These are phyloP conservation scores for Leccinellum albellum DNA, from an alignment of 768 basidiomycete genomes.

Conservation along the genomic window DNA sequence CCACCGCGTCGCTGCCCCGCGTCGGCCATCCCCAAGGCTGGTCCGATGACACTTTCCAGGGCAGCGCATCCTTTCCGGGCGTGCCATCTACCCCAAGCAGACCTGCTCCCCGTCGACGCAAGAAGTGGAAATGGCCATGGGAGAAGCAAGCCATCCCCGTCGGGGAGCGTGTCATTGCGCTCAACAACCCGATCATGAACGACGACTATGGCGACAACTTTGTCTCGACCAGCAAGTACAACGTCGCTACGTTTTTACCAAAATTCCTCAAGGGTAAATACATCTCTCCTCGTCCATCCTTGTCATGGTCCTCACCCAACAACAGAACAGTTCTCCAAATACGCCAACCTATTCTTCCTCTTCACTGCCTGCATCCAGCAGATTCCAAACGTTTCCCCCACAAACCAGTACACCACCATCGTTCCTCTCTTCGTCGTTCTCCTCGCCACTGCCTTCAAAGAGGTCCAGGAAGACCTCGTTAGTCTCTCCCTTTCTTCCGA, in stretches of 20 bases:
- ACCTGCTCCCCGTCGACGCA: conserved; percentile 20
- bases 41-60: conserved; percentile 61
- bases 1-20: conserved; percentile 39
- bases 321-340: conserved; percentile 96
- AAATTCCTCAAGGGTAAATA: conserved; percentile 87
- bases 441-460: conserved; percentile 92
- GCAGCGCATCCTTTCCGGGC: conserved; percentile 40
- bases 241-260: conserved; percentile 77
- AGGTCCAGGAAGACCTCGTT: conserved; percentile 87
- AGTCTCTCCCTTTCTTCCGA: not conserved
- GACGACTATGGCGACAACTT: conserved; percentile 73
- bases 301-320: conserved; percentile 6
- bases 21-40: conserved; percentile 60
- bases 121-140: conserved; percentile 82
- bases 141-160: conserved; percentile 57
- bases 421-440: conserved; percentile 84
- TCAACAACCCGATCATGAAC: conserved; percentile 73
- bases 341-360: conserved; percentile 97
- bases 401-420: conserved; percentile 93
- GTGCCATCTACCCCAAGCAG: conserved; percentile 14
- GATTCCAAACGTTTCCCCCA: conserved; percentile 96
- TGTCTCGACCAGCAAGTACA: conserved; percentile 95
- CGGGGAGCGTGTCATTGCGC: conserved; percentile 76
- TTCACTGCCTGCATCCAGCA: conserved; percentile 98
- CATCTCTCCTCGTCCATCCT: not conserved